Evolutionary conservation across 2,329 filamentous ascomycete genomes (phyloP).

Genomic region (Penicillium sp.): DNA sequence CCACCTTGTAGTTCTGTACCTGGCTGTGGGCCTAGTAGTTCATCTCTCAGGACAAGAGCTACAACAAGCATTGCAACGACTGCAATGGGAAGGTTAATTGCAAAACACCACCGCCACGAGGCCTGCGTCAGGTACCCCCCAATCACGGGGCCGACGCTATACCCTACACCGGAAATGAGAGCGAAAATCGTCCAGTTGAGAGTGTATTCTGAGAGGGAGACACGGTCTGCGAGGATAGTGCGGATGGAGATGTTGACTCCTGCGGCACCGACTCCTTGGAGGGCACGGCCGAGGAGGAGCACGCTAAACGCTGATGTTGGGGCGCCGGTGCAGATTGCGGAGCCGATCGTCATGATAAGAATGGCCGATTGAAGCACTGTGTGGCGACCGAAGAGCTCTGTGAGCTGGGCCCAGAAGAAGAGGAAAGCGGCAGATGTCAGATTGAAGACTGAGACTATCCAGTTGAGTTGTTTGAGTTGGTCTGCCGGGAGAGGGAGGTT

Average conservation of each 20-base stretch:
- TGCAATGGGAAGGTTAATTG: slow-evolving; percentile 11
- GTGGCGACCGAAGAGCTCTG: slow-evolving; percentile 65
- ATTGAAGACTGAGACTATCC: slow-evolving; percentile 69
- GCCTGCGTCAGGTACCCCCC: slow-evolving; percentile 17
- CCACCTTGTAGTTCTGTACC: neutral
- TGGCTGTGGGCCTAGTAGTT: neutral
- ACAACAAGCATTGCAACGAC: neutral
- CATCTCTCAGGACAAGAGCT: neutral
- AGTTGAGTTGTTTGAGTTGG: slow-evolving; percentile 60
- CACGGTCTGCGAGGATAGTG: slow-evolving; percentile 64
- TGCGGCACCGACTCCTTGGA: slow-evolving; percentile 63
- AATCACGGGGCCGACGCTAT: slow-evolving; percentile 16
- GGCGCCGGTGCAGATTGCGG: slow-evolving; percentile 60
- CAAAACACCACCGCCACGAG: slow-evolving; percentile 21
- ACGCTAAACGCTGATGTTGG: slow-evolving; percentile 52
- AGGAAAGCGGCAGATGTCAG: slow-evolving; percentile 67
- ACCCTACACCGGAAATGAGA: slow-evolving; percentile 59
- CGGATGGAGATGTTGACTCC: slow-evolving; percentile 62
- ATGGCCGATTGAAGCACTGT: slow-evolving; percentile 58
- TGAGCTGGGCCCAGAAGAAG: slow-evolving; percentile 63
- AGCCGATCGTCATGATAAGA: slow-evolving; percentile 59
- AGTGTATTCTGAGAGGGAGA: slow-evolving; percentile 59
- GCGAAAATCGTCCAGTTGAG: slow-evolving; percentile 49
- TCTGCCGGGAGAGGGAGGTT: slow-evolving; percentile 32
- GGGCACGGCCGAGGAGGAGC: slow-evolving; percentile 61